Evolutionary conservation across 352 stramenopile genomes (phyloP), one percentile per base, ranked within the genome.

Genomic region (Globisporangium heterothallicum): DNA sequence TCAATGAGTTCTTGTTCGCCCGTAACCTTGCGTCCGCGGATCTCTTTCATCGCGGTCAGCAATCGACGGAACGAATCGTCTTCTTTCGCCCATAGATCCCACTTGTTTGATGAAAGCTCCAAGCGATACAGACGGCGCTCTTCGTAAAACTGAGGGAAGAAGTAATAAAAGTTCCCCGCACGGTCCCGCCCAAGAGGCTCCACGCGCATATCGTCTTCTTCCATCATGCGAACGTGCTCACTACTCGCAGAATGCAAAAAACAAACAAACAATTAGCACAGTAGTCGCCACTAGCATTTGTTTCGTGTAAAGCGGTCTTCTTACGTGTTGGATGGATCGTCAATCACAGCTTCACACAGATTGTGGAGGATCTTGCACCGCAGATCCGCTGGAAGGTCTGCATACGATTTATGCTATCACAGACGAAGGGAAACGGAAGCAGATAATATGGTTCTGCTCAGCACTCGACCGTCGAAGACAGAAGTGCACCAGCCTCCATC

Each of bases 71-170:
- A 86, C 5, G 80, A 61, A 5, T 74, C 74, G 49, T 88, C 78
- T 12, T 77, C 80, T 49, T 92, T 92, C 8, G 68, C 83, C 83
- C 83, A 94, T 8, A 94, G 52, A n/a, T 52, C 53, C 83, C 83
- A 94, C 24, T 76, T 47, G 9, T 74, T 58, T 18, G 66, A 79
- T 42, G 72, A 59, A 13, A 52, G 25, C 29, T 83, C 59, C 19
- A 86, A 56, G 27, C 77, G 72, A 59, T 94, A 94, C 40, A 94
- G 48, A 42, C 83, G 77, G 6, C 83, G 76, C 55, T 94, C 83
- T 48, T 88, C 72, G 54, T 89, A 94, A 50, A 94, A 94, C 64
- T 94, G 80, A 7, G 83, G 78, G 47, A 91, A 94, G 59, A 89
- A 94, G 47, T 81, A 94, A 56, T 78, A 94, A 8, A 76, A 43